Conservation (phyloP, 768 basidiomycete species). For the Boletus rubescentipes region DNA sequence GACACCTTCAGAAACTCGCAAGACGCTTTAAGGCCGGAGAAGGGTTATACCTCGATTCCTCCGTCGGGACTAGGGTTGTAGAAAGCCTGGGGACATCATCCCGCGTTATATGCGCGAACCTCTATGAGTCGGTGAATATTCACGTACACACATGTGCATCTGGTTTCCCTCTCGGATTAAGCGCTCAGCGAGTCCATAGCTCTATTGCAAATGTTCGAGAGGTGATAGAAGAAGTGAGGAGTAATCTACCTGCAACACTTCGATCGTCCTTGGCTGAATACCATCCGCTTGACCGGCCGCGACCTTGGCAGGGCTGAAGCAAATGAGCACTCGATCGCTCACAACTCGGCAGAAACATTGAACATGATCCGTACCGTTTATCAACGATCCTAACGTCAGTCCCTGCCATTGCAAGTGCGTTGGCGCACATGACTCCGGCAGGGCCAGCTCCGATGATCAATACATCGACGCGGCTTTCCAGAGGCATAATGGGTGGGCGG, state of each 20-base stretch:
- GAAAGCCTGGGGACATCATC: conserved; percentile 51
- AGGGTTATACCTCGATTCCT: conserved; percentile 54
- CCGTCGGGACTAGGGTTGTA: conserved; percentile 66
- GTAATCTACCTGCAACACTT: conserved; percentile 46
- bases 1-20: background rate
- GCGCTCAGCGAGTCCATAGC: conserved; percentile 71
- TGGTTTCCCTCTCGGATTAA: conserved; percentile 65
- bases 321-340: background rate
- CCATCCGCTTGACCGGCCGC: conserved; percentile 54
- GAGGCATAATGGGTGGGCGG: conserved; percentile 13
- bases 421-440: conserved; percentile 66
- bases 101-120: background rate
- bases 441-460: conserved; percentile 50
- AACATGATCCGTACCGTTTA: conserved; percentile 34
- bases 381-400: conserved; percentile 48
- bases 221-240: background rate
- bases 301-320: conserved; percentile 38
- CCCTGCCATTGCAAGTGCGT: conserved; percentile 46
- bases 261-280: conserved; percentile 54
- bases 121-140: background rate
- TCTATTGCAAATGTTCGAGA: conserved; percentile 40
- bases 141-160: conserved; percentile 64
- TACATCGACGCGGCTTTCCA: conserved; percentile 41
- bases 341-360: background rate
- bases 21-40: background rate